These are phyloP conservation scores for Hygrophila difformis DNA, from an alignment of 257 asterid species.

Conservation along the genomic window DNA sequence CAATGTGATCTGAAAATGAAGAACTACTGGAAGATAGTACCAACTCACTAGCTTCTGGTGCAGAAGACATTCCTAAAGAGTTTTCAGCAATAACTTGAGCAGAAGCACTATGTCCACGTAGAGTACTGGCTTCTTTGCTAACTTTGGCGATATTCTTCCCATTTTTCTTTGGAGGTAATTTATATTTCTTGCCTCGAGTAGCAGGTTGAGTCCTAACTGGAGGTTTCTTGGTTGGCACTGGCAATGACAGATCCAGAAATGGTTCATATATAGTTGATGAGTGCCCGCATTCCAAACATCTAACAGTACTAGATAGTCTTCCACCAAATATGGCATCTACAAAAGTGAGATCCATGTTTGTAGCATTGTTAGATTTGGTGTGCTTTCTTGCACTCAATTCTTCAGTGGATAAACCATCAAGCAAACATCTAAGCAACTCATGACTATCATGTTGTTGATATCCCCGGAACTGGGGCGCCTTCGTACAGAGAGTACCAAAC, in stretches of 20 bases:
- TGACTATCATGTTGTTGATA: constrained; percentile 95
- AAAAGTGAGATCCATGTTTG: constrained; percentile 32
- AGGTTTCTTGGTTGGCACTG: constrained; percentile 81
- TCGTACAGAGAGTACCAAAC: constrained; percentile 62
- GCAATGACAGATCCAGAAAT: constrained; percentile 77
- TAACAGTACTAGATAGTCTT: constrained; percentile 61
- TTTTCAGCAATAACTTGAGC: constrained; percentile 26
- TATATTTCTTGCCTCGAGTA: constrained; percentile 56
- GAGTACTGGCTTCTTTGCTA: constrained; percentile 28
- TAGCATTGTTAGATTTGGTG: constrained; percentile 24
- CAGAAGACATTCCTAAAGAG: constrained; percentile 24
- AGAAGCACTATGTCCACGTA: constrained; percentile 28
- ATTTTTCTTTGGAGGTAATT: constrained; percentile 57
- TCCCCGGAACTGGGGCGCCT: constrained; percentile 86
- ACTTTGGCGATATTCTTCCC: constrained; percentile 37
- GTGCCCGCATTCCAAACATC: constrained; percentile 80
- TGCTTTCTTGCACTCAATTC: constrained; percentile 48
- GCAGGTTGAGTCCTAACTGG: constrained; percentile 36
- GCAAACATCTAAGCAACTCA: constrained; percentile 80
- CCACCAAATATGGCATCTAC: constrained; percentile 87
- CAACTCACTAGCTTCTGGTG: constrained; percentile 23
- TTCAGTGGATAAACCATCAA: constrained; percentile 70
- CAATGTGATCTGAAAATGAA: constrained; percentile 25
- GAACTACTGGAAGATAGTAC: constrained; percentile 28
- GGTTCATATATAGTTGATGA: constrained; percentile 72